Base-by-base conservation (phyloP, 331 rosid species). In the Malus hybrid region DNA sequence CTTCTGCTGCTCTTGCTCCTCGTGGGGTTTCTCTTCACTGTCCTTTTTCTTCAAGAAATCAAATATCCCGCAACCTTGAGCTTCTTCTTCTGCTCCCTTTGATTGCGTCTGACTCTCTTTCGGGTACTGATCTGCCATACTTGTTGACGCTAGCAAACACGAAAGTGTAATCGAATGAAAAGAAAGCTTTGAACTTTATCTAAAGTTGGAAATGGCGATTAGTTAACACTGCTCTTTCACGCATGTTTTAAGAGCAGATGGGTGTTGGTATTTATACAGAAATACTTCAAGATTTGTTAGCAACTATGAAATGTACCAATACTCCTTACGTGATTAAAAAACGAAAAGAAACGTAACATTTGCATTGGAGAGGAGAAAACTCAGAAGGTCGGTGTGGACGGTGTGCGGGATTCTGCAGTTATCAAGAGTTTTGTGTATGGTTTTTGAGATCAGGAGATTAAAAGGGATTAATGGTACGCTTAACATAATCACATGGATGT, bases 101-200 rank as follows among this genome's bases (percentile, higher is more conserved):
- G 24, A 10, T 12, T 68, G 69, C 27, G 46, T 31, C 20, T 42
- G 69, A 65, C 54, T 61, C 46, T 27, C 83, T 33, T 70, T 70
- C 15, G 55, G 76, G 69, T 78, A 79, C 78, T 75, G 74, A 71
- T 83, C 81, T n/a, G 80, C 78, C 86, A 79, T 39, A 39, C 44
- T 39, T 9, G 1, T 39, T 39, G 44, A 39, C 20, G 76, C 70
- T 42, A 20, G 34, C 6, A 28, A 56, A 72, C 44, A 27, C 69
- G 7, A 75, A 19, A 18, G 36, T 19, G 68, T 10, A 71, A 56
- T 6, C 39, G 28, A 73, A 20, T 20, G 1, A 1, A 22, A 14
- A 8, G 36, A 57, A 71, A 67, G 61, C 63, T 71, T 67, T 46
- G 52, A 61, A 52, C 75, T 33, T 11, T 34, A 36, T 73, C 19